phyloP scores from a whole-genome alignment of 768 basidiomycete species.

The Mycena vulgaris region DNA sequence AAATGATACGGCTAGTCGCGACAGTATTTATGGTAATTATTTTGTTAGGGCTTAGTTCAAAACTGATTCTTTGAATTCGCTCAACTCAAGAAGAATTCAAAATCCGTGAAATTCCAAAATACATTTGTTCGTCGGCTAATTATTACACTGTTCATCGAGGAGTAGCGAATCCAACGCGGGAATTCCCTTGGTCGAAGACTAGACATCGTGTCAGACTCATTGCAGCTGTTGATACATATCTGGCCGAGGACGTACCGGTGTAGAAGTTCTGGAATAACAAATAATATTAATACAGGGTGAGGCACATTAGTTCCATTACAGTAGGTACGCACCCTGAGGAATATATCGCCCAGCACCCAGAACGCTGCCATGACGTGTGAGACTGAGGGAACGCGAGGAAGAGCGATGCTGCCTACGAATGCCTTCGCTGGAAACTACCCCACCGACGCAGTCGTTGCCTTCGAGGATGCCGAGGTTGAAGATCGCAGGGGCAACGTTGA shows the following conservation, averaged over 20 bases:
- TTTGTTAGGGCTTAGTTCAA: too few relatives aligned
- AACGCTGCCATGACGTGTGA: constrained; percentile 17
- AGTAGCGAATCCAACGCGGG: constrained; percentile 32
- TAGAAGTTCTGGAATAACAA: constrained; percentile 29
- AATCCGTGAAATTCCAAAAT: background rate
- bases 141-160: constrained; percentile 5
- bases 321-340: constrained; percentile 28
- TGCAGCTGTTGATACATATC: too few relatives aligned
- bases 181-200: constrained; percentile 36
- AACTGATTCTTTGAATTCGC: too few relatives aligned
- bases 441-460: constrained; percentile 34
- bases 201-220: constrained; percentile 1
- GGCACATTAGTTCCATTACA: background rate
- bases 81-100: too few relatives aligned
- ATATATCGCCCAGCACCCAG: constrained; percentile 35
- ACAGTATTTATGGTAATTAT: too few relatives aligned
- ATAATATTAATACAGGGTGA: background rate
- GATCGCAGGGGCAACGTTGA: constrained; percentile 29
- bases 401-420: constrained; percentile 11
- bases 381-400: background rate
- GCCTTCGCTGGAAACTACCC: constrained; percentile 7
- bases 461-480: constrained; percentile 33
- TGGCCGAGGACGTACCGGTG: constrained; percentile 11
- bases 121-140: background rate
- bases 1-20: too few relatives aligned